Base-by-base conservation (phyloP, 805 yeast genomes). In the Candida oleophila region DNA sequence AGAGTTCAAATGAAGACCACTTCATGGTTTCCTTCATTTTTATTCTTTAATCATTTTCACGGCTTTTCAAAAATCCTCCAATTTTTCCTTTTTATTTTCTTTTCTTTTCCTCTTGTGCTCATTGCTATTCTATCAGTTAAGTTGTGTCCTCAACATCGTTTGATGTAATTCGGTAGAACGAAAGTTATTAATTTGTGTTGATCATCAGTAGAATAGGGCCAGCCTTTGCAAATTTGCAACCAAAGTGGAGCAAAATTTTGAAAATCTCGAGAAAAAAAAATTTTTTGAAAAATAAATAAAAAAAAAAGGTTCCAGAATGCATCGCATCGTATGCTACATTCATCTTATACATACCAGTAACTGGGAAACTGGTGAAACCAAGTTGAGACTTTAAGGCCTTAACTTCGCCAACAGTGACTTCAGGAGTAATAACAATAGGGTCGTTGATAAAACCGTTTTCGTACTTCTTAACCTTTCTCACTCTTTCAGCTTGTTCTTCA, bases 401-500 rank as follows among this genome's bases (percentile, higher is more conserved):
- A 54, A 89, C 87, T 65, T 91, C 88, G 51, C 83, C 87, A 57
- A 94, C 94, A 47, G 96, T 85, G 54, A 74, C 68, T 21, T 71
- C 61, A 51, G 97, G 96, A 39, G 86, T 60, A 53, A 94, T 82
- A 48, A 89, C 97, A 52, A 92, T 81, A 39, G 69, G 99, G 61
- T 89, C 94, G 61, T 86, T 87, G 65, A 94, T 94, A 78, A 94
- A 94, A 33, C 99, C 99, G 69, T 94, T 94, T 77, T 94, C 99
- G 74, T 76, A 94, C 71, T 87, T 90, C 82, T 94, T 94, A 59
- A 94, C 99, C 74, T 87, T 88, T 69, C 80, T 87, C 52, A 94
- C 99, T 98, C 94, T 94, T 57, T 83, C 96, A 49, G 99, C 99
- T 76, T 94, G 99, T 69, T 90, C 98, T 47, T 92, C 98, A 49